phyloP scores from a whole-genome alignment of 2,329 filamentous ascomycete genomes.

The Zelopaecilomyces penicillatus region DNA sequence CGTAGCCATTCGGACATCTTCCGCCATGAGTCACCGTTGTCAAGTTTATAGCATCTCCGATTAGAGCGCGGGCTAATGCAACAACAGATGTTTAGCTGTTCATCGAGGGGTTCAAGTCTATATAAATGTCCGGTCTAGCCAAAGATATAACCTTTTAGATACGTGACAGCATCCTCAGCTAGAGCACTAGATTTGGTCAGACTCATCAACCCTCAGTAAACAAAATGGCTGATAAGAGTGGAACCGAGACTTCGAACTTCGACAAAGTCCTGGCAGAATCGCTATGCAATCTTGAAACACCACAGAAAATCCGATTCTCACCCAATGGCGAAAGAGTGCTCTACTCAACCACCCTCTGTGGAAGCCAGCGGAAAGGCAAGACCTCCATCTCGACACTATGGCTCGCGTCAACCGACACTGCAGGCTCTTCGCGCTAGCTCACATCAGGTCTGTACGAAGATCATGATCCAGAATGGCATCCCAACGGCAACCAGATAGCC shows the following conservation, averaged over 20 bases:
- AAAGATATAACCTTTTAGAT: too few relatives aligned
- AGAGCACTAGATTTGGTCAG: too few relatives aligned
- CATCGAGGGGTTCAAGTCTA: too few relatives aligned
- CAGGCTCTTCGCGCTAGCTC: conserved; percentile 5
- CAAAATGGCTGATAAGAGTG: not conserved
- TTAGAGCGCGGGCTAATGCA: too few relatives aligned
- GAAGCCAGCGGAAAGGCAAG: conserved; percentile 1
- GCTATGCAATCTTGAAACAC: conserved; percentile 3
- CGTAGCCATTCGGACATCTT: too few relatives aligned
- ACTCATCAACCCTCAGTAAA: too few relatives aligned
- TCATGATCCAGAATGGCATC: conserved; percentile 7
- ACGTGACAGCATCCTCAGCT: too few relatives aligned
- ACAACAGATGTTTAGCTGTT: too few relatives aligned
- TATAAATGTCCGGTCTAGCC: too few relatives aligned
- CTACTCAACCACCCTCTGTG: not conserved
- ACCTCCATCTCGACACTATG: conserved; percentile 3
- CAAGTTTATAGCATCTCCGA: too few relatives aligned
- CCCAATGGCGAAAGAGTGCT: conserved; percentile 4
- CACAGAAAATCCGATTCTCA: conserved; percentile 2
- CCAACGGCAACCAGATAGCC: conserved; percentile 25
- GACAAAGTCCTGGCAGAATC: conserved; percentile 1
- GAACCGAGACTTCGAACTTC: not conserved
- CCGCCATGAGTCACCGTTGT: too few relatives aligned
- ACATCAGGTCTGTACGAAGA: conserved; percentile 3
- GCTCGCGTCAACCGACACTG: conserved; percentile 1